These are phyloP conservation scores for Globisporangium megalacanthum DNA, from an alignment of 352 stramenopile genomes.

Conservation along the genomic window DNA sequence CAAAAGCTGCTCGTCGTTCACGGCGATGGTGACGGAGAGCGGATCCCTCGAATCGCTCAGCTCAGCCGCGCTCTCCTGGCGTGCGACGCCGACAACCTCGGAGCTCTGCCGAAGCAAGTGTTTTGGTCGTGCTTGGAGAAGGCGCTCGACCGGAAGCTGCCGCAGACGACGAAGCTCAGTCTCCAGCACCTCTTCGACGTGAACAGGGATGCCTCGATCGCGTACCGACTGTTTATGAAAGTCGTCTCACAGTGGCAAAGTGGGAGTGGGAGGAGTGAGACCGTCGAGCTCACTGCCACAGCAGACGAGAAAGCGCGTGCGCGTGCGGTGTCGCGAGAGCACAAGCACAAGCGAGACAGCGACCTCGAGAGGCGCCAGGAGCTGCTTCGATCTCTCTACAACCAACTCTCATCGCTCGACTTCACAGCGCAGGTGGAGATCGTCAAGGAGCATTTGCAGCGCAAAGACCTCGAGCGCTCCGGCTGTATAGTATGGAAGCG, in stretches of 20 bases:
- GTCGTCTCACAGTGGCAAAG: constrained; percentile 51
- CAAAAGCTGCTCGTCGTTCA: constrained; percentile 24
- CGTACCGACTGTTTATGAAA: constrained; percentile 73
- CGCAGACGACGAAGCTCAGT: constrained; percentile 23
- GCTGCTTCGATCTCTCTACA: constrained; percentile 46
- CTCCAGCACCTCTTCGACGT: constrained; percentile 74
- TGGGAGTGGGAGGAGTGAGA: not conserved
- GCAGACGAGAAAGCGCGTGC: not conserved
- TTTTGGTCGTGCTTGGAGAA: constrained; percentile 35
- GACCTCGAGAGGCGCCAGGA: constrained; percentile 13
- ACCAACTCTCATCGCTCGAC: constrained; percentile 63
- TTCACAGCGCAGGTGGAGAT: constrained; percentile 64
- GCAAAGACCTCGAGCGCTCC: constrained; percentile 22
- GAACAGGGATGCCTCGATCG: constrained; percentile 43
- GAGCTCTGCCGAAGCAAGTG: constrained; percentile 17
- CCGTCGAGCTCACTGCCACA: not conserved
- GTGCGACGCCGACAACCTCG: constrained; percentile 19
- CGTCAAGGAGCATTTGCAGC: constrained; percentile 47
- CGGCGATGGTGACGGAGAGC: constrained; percentile 6
- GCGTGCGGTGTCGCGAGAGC: not conserved
- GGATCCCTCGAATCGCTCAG: constrained; percentile 36
- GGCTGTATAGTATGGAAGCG: constrained; percentile 29
- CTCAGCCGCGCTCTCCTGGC: constrained; percentile 45
- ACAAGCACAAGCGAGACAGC: not conserved
- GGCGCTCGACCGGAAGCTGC: constrained; percentile 22